These are phyloP conservation scores for Alternaria conjuncta DNA, from an alignment of 2,329 filamentous ascomycete genomes.

Conservation along the genomic window DNA sequence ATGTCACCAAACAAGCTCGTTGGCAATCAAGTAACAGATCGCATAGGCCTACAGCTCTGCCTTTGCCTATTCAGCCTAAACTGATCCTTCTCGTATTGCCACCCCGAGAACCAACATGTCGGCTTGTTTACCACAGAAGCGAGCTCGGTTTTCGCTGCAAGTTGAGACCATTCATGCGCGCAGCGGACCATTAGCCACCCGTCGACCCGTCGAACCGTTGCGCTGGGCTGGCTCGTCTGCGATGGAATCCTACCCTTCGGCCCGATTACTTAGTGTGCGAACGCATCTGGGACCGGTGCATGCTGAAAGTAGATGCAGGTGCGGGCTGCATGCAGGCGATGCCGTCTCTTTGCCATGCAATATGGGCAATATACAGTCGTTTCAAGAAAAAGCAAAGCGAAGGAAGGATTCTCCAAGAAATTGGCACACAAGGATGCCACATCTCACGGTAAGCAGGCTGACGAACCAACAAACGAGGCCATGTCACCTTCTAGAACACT, in stretches of 20 bases:
- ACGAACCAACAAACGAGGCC: background rate
- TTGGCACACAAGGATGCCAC: background rate
- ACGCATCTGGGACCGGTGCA: background rate
- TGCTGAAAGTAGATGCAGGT: background rate
- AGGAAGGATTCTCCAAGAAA: background rate
- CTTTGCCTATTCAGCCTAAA: background rate
- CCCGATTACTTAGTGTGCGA: background rate
- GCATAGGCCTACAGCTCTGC: background rate
- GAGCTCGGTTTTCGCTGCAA: background rate
- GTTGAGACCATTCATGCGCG: background rate
- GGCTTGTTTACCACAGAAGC: background rate
- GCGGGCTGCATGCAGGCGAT: background rate
- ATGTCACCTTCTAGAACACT: background rate
- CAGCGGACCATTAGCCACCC: background rate
- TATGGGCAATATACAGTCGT: background rate
- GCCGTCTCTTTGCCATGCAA: background rate
- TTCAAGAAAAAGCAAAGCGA: background rate
- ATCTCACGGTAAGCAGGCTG: background rate
- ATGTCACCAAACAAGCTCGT: background rate
- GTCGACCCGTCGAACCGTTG: background rate
- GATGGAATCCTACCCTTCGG: background rate
- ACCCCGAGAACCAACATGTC: background rate
- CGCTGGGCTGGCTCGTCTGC: background rate
- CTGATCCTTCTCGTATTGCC: background rate
- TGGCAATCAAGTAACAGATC: background rate